Conservation (phyloP, 108 stramenopile species). For the Fistulifera solaris region DNA sequence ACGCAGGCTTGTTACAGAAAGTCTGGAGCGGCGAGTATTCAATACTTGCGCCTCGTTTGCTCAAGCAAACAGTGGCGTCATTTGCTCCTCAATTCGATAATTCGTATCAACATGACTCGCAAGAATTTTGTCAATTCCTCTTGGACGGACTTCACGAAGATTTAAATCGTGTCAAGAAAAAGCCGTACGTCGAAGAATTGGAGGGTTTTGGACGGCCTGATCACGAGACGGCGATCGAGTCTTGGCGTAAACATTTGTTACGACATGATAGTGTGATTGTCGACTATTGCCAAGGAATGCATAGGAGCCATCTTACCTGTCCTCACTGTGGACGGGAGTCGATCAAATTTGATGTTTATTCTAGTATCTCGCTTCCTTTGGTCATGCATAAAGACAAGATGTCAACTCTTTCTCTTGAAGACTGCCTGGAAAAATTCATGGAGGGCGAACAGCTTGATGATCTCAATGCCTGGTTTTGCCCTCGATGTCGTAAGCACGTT, state of each 20-base stretch:
- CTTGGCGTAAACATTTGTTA: conserved; percentile 74
- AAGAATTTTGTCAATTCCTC: conserved; percentile 83
- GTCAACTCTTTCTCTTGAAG: conserved; percentile 36
- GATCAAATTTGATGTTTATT: conserved; percentile 88
- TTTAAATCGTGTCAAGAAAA: conserved; percentile 64
- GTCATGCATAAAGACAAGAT: conserved; percentile 33
- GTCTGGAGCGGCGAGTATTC: conserved; percentile 77
- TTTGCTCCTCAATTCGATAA: conserved; percentile 87
- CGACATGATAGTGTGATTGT: conserved; percentile 85
- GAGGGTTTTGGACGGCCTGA: conserved; percentile 87
- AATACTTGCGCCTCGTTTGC: conserved; percentile 57
- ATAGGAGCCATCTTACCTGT: conserved; percentile 82
- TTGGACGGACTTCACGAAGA: conserved; percentile 90
- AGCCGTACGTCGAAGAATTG: conserved; percentile 86
- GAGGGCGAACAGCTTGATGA: conserved; percentile 80
- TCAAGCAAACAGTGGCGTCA: conserved; percentile 75
- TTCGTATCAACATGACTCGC: conserved; percentile 85
- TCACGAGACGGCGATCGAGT: conserved; percentile 60
- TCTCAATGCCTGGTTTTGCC: conserved; percentile 78
- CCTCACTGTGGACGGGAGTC: conserved; percentile 71
- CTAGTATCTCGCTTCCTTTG: conserved; percentile 73
- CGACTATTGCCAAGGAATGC: conserved; percentile 83
- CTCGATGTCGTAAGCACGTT: conserved; percentile 67
- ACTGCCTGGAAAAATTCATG: conserved; percentile 73
- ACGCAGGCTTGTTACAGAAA: conserved; percentile 67